These are phyloP conservation scores for Jaltomata sinuosa DNA, from an alignment of 257 asterid genomes.

Conservation along the genomic window DNA sequence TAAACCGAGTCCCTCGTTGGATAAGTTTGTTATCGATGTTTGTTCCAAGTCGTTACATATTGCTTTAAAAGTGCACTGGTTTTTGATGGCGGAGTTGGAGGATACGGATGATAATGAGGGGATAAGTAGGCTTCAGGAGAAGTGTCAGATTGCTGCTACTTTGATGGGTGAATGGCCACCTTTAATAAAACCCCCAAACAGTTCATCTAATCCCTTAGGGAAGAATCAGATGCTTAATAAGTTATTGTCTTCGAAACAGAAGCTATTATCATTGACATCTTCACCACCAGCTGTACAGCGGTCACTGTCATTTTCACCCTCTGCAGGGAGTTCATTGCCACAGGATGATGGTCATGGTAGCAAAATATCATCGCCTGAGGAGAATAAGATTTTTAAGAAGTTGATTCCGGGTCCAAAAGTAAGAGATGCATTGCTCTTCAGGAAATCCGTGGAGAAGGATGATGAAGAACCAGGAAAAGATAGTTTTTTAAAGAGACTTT, in stretches of 20 bases:
- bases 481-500: slow-evolving; percentile 64
- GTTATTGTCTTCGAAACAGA: slow-evolving; percentile 80
- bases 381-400: slow-evolving; percentile 68
- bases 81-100: slow-evolving; percentile 91
- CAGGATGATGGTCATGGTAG: slow-evolving; percentile 42
- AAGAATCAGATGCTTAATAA: slow-evolving; percentile 71
- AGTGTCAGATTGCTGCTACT: slow-evolving; percentile 92
- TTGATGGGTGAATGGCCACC: slow-evolving; percentile 93
- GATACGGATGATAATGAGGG: slow-evolving; percentile 89
- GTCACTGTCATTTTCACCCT: slow-evolving; percentile 44
- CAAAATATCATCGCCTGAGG: slow-evolving; percentile 43
- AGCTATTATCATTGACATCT: slow-evolving; percentile 55
- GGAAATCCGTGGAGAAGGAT: slow-evolving; percentile 73
- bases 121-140: slow-evolving; percentile 86
- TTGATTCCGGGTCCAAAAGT: slow-evolving; percentile 72
- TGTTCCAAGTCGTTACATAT: slow-evolving; percentile 72
- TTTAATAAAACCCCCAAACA: slow-evolving; percentile 52
- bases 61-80: slow-evolving; percentile 87
- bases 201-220: slow-evolving; percentile 39
- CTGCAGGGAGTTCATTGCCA: slow-evolving; percentile 34
- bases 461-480: slow-evolving; percentile 67
- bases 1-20: slow-evolving; percentile 93
- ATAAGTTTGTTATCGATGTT: slow-evolving; percentile 79
- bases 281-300: slow-evolving; percentile 49
- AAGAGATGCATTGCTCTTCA: slow-evolving; percentile 64